Evolutionary conservation across 179 eudicot species (phyloP), one percentile per base, ranked within the genome.

Genomic region (Silene noctiflora): DNA sequence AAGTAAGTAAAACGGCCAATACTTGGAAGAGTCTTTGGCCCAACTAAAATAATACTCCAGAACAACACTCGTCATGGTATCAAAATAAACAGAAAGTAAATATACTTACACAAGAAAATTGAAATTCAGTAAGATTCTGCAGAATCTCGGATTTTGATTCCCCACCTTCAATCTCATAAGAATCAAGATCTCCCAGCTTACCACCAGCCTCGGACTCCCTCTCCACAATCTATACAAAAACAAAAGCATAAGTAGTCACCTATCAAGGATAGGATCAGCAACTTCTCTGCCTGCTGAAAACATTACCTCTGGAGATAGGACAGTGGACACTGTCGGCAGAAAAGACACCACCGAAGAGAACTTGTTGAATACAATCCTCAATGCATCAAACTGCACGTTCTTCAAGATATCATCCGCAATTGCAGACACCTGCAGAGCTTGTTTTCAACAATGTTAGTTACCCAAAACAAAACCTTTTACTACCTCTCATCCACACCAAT

Each of bases 101-200:
- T 66, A 35, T 56, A 82, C 98, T 58, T 86, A 91, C 98, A 82
- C 96, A 93, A 60, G 98, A 89, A 80, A 93, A 89, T 77, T 91
- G 98, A 78, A 91, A 93, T 67, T 93, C 98, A 6, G 89, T 7
- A 35, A 93, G 86, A 82, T 93, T 93, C 82, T 91, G 98, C 60
- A 93, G 94, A 10, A 91, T 83, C 85, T 93, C 98, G 16, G 93
- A 88, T 89, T 93, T 93, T 1, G 98, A 81, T 61, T 91, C 98
- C 24, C 91, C 95, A 13, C 98, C 98, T 88, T 93, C 98, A 80
- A 93, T 88, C 88, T 93, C 98, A 83, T 91, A 93, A 20, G 85
- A 71, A 79, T 93, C 98, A 67, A 93, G 76, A 39, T 88, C 93
- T 64, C 91, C 90, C 55, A 93, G 88, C 78, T 85, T 87, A 29